Evolutionary conservation across 169 alveolate species (phyloP), one percentile per base, ranked within the genome.

Genomic region (Eimeria sp.): DNA sequence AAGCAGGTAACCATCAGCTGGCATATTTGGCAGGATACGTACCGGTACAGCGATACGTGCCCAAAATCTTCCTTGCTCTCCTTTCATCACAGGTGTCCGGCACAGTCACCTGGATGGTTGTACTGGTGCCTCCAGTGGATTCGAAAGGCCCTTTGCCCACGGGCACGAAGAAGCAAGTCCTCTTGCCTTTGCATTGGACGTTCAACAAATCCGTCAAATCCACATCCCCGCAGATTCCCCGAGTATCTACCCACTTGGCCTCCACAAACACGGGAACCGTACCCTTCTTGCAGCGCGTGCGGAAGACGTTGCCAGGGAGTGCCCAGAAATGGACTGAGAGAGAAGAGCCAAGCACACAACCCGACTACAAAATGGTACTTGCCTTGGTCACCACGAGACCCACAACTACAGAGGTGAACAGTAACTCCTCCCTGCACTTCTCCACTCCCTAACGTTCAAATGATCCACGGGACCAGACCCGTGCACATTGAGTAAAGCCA

Each of bases 251-350:
- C 93, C 93, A 87, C 58, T 40, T 61, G 43, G 93, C 93, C 61
- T 87, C 83, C 57, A 63, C 63, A 63, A 87, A 87, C 93, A 63
- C 93, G 11, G 40, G 61, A 49, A 82, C n/a, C 16, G 93, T 63
- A 16, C 93, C 82, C 49, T 18, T 65, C 63, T 87, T 87, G 67
- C 93, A 87, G 82, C 80, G 82, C 27, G 93, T 87, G 65, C 47
- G 93, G 73, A 63, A 87, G 45, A 63, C 5, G 1, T 61, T 87
- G 43, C 16, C 20, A 45, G 93, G 65, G 11, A 87, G 80, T 63
- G 83, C 82, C 93, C 93, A 87, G 63, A 87, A 87, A 45, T 87
- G 82, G 83, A 87, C 93, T 87, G 93, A 16, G 49, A 45, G 25
- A n/a, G 40, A 10, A 49, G 43, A 51, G n/a, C 67, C 63, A 47